These are phyloP conservation scores for Chrysanthemum seticuspe DNA, from an alignment of 129 eudicot genomes.

Conservation along the genomic window DNA sequence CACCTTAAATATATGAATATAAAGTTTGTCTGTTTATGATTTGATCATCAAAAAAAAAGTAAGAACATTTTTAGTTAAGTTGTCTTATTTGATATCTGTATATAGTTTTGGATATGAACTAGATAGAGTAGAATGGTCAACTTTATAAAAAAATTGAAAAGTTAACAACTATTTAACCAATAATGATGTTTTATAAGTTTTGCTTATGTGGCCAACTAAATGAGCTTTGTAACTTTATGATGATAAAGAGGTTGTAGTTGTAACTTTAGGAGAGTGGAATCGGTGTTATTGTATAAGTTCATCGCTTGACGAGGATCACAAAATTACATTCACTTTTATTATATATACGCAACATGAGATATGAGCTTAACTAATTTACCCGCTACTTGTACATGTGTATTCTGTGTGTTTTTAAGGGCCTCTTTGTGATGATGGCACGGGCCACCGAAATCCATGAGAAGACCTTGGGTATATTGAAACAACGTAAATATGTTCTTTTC, in stretches of 20 bases:
- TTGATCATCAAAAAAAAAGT: not conserved
- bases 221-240: not conserved
- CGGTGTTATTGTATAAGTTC: too few relatives aligned
- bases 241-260: not conserved
- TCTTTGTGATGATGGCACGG: too few relatives aligned
- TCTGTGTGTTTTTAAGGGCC: too few relatives aligned
- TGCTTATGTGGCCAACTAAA: not conserved
- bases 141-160: not conserved
- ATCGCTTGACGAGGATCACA: too few relatives aligned
- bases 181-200: not conserved
- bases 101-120: not conserved
- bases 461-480: too few relatives aligned
- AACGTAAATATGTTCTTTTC: too few relatives aligned
- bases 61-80: too few relatives aligned
- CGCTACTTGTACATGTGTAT: too few relatives aligned
- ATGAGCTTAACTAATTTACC: too few relatives aligned
- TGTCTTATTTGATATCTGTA: not conserved
- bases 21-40: not conserved
- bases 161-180: not conserved
- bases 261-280: not conserved
- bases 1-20: conserved; percentile 18
- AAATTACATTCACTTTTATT: too few relatives aligned
- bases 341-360: too few relatives aligned
- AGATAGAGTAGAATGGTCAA: not conserved
- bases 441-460: too few relatives aligned